Conservation (phyloP, 306 rosid species). For the Chamaecrista fasciculata region DNA sequence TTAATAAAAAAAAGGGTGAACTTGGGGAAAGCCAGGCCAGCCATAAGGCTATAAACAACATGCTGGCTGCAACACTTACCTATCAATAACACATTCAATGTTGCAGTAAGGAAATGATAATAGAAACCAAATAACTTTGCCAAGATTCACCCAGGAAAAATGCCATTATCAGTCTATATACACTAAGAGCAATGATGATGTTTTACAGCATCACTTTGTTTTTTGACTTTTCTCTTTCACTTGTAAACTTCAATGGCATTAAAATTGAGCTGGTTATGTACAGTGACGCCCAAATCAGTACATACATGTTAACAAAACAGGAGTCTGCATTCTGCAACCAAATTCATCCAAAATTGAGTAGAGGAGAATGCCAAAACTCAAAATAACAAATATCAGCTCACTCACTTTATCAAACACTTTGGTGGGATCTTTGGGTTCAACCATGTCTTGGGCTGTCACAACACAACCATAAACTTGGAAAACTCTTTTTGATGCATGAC, state of each 20-base stretch:
- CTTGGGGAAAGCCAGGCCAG: too few relatives aligned
- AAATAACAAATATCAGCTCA: slow-evolving; percentile 8
- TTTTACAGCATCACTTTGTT: not conserved
- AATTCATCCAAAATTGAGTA: not conserved
- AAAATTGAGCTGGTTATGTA: not conserved
- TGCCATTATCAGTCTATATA: not conserved
- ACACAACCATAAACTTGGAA: slow-evolving; percentile 88
- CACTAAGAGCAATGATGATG: not conserved
- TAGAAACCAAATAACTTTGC: not conserved
- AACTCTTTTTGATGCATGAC: slow-evolving; percentile 59
- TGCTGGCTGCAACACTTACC: not conserved
- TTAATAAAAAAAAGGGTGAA: not conserved
- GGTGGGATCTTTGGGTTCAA: slow-evolving; percentile 53
- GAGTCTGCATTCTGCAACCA: not conserved
- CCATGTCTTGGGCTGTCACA: slow-evolving; percentile 78
- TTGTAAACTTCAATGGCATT: not conserved
- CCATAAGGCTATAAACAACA: not conserved
- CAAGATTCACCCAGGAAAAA: not conserved
- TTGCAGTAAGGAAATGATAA: not conserved
- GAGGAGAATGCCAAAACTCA: slow-evolving; percentile 1
- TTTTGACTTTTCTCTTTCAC: too few relatives aligned
- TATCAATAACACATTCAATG: not conserved
- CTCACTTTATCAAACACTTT: slow-evolving; percentile 76
- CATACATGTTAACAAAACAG: not conserved
- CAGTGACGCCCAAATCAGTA: not conserved